Percentiles rank a stretch among this genome's conserved stretches.
Evolutionary conservation across 108 stramenopile genomes (phyloP).

Genomic region (Stephanodiscus minutulus): DNA sequence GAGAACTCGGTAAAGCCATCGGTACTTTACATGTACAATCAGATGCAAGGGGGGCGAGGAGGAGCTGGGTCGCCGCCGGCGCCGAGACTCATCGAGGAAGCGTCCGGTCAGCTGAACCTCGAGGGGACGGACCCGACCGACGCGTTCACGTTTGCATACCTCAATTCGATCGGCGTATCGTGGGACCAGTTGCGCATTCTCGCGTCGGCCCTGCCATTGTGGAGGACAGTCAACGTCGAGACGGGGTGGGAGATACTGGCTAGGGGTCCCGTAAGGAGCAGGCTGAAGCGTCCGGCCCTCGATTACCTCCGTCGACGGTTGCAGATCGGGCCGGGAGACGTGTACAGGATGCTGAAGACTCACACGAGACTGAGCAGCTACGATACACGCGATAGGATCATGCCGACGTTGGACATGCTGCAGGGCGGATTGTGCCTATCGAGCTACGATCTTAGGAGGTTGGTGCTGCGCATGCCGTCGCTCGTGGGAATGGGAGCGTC

Average conservation of each 20-base stretch:
- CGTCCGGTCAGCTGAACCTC: constrained; percentile 32
- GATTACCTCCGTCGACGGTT: constrained; percentile 52
- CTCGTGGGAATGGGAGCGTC: constrained; percentile 45
- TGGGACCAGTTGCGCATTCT: constrained; percentile 50
- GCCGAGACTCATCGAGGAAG: constrained; percentile 40
- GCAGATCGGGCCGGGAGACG: constrained; percentile 41
- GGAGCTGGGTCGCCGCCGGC: no score
- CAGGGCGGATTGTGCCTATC: constrained; percentile 45
- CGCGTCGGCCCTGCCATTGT: constrained; percentile 34
- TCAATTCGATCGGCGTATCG: constrained; percentile 40
- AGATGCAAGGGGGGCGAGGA: constrained; percentile 25
- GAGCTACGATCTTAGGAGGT: constrained; percentile 30
- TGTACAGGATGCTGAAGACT: constrained; percentile 50
- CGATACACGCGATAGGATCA: constrained; percentile 31
- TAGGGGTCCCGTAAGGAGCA: constrained; percentile 26
- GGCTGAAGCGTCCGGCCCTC: constrained; percentile 30
- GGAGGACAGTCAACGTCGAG: constrained; percentile 49
- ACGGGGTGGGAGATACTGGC: constrained; percentile 52
- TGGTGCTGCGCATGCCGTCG: constrained; percentile 55
- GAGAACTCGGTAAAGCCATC: constrained; percentile 48
- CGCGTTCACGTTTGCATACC: constrained; percentile 46
- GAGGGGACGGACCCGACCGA: constrained; percentile 44
- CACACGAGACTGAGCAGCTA: constrained; percentile 52
- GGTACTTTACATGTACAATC: constrained; percentile 38
- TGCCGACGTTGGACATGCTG: constrained; percentile 41